These are phyloP conservation scores for Fimicolochytrium jonesii DNA, from an alignment of 192 early-diverging fungal species.

Conservation along the genomic window DNA sequence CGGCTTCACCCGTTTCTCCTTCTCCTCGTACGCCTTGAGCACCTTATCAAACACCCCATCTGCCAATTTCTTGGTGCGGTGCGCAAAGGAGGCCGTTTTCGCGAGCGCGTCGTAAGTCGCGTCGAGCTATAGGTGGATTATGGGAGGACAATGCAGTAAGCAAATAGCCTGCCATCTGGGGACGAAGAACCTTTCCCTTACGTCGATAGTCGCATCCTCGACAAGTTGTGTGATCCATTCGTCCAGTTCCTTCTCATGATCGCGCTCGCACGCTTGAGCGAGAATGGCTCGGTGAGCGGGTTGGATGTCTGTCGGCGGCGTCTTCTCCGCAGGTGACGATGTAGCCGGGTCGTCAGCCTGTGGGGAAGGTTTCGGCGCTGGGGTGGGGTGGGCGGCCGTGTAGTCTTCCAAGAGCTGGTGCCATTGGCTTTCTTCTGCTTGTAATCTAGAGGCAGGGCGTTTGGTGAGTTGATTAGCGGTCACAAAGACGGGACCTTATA, in stretches of 20 bases:
- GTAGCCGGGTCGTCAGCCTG: background rate
- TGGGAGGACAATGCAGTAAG: background rate
- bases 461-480: background rate
- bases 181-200: no score
- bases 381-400: background rate
- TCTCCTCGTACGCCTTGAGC: conserved; percentile 19
- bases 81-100: background rate
- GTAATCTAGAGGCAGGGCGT: background rate
- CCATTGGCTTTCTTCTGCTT: background rate
- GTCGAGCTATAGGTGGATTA: conserved; percentile 1
- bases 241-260: background rate
- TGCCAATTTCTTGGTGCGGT: conserved; percentile 2
- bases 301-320: no score
- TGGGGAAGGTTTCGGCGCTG: background rate
- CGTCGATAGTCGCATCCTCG: conserved; percentile 1
- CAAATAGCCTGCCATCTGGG: no score
- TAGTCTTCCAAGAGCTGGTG: background rate
- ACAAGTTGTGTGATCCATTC: background rate
- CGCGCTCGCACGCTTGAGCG: no score
- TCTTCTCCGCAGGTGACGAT: background rate
- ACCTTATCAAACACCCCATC: conserved; percentile 19
- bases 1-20: background rate
- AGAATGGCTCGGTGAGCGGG: background rate
- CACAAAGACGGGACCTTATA: background rate
- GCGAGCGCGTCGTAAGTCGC: background rate